Conservation (phyloP, 129 eudicot genomes). For the Chrysanthemum makinoi region DNA sequence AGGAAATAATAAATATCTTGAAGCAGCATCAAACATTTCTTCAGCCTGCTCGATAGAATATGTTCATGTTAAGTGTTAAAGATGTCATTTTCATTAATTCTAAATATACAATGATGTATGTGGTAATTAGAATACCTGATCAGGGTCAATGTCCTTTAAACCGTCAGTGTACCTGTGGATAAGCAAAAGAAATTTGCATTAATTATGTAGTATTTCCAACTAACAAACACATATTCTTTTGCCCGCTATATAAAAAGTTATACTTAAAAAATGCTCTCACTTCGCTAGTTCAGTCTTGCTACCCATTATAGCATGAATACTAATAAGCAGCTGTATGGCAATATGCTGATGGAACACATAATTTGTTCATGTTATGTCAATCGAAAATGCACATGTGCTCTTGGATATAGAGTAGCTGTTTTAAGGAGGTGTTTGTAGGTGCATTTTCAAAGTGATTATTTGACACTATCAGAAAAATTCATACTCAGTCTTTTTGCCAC, state of each 20-base stretch:
- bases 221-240: background rate
- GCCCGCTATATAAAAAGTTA: background rate
- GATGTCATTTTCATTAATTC: background rate
- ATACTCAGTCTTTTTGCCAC: background rate
- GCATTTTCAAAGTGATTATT: background rate
- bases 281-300: background rate
- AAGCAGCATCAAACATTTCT: slow-evolving; percentile 97
- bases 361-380: background rate
- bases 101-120: slow-evolving; percentile 3
- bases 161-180: slow-evolving; percentile 81
- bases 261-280: background rate
- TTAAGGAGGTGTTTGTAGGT: background rate
- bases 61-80: background rate
- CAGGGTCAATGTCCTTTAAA: slow-evolving; percentile 68
- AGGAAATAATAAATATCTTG: slow-evolving; percentile 90
- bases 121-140: slow-evolving; percentile 55
- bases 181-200: slow-evolving; percentile 17
- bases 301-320: background rate
- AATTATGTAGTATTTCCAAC: background rate
- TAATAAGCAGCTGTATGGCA: background rate
- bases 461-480: background rate
- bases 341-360: background rate
- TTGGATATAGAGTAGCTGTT: background rate
- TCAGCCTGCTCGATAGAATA: slow-evolving; percentile 64
- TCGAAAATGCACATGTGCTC: background rate